A percentile compares a stretch with the other conserved stretches of the same genome.
Evolutionary conservation across 129 eudicot species (phyloP).

Genomic region (Solidago caesia): DNA sequence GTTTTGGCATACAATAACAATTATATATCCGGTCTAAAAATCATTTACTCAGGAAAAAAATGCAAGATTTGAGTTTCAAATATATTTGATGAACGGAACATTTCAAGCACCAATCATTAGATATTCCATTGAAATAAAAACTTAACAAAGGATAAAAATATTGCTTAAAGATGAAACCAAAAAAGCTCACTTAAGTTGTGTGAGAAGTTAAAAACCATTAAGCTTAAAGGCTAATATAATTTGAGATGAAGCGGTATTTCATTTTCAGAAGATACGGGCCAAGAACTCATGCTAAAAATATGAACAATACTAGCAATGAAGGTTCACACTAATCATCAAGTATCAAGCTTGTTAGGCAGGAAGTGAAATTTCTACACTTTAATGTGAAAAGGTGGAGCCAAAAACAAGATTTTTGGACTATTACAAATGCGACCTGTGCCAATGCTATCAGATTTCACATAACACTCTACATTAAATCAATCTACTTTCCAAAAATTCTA

Average conservation of each 20-base stretch:
- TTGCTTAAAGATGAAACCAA: not conserved
- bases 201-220: not conserved
- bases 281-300: not conserved
- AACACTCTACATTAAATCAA: not conserved
- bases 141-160: not conserved
- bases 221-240: not conserved
- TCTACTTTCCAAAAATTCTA: not conserved
- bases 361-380: not conserved
- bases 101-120: not conserved
- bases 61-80: not conserved
- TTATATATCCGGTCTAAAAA: not conserved
- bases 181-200: not conserved
- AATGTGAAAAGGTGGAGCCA: not conserved
- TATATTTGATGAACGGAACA: not conserved
- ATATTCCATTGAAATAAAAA: not conserved
- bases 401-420: not conserved
- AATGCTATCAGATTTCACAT: not conserved
- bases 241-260: not conserved
- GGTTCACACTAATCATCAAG: not conserved
- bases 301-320: not conserved
- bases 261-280: not conserved
- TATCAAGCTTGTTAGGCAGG: not conserved
- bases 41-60: conserved; percentile 42
- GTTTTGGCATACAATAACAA: conserved; percentile 1
- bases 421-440: not conserved